Evolutionary conservation across 805 yeast genomes (phyloP), one percentile per base, ranked within the genome.

Genomic region (Candida odintsovae): DNA sequence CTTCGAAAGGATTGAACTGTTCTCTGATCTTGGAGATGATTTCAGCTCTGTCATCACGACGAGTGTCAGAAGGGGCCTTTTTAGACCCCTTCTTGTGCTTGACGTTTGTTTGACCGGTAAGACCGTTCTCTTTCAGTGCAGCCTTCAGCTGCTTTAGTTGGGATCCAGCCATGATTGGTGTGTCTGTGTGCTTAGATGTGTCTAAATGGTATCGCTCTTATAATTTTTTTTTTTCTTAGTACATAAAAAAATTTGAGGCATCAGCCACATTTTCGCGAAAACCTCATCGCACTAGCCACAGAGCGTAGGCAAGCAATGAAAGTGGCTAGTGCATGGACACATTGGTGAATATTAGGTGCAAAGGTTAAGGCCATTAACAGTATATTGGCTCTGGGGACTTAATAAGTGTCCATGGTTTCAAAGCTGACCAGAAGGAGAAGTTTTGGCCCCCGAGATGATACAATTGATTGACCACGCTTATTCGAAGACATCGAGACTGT

Each of bases 1-100:
- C 73, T 58, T 90, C 98, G 66, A 94, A 94, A 16, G 95, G 94
- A 65, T 88, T 92, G 72, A 90, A 90, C 56, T 90, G 85, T 43
- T 78, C 81, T 58, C 98, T 76, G 50, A 92, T 86, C 43, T 74
- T 73, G 9, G 67, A 63, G 15, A 88, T 69, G 11, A 77, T 71
- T 39, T 72, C 65, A 40, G 76, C 77, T 50, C 76, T 80, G 57
- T 86, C 92, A 55, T 85, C 85, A 57, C 86, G 73, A 58, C 86
- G 78, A 43, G 82, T 76, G 53, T 83, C 88, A 36, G 79, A 73
- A 25, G 89, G 82, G 35, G 71, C 69, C 61, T 75, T 73, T 58
- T 71, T 73, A 10, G 70, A 54, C 37, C 64, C 63, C 44, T 75
- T 78, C 48, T 65, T 67, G 57, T 75, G 76, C 63, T 79, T 83